Base-by-base conservation (phyloP, 495 filamentous ascomycete genomes). In the Neurospora sp. region DNA sequence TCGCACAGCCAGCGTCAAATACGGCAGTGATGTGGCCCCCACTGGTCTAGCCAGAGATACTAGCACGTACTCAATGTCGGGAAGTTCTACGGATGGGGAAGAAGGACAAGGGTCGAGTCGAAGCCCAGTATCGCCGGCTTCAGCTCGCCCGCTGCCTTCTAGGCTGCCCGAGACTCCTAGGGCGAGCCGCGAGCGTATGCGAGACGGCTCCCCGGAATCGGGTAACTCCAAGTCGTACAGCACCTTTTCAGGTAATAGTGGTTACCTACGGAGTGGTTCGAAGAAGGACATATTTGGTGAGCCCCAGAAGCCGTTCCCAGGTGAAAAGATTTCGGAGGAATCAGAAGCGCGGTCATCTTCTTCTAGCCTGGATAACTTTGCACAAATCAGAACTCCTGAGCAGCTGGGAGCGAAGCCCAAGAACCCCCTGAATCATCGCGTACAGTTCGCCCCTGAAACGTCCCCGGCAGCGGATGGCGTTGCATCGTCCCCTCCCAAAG, bases 271-370 rank as follows among this genome's bases (percentile, higher is more conserved):
- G 48, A 86, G 84, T 76, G 86, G 83, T 73, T 78, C 83, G 61
- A 89, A 86, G 76, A 81, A 88, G 70, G 87, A 87, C 72, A 83
- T 87, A 73, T 90, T 87, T 77, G 88, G 85, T 40, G 87, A 88
- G 76, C 79, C 85, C 69, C 81, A 87, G 76, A 84, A 85, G 79
- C 83, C 88, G 11, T 89, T 89, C 75, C 87, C 91, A 5, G 88
- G 91, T 40, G 93, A 96, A 73, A 89, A 94, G 75, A 97, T 97
- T 69, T 97, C 92, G 83, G 93, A 97, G 80, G 94, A 97, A 74
- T 90, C 91, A 3, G 87, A 90, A 70, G 82, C 85, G 61, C 76
- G 75, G 61, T 73, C 80, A 12, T 41, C 79, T 7, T 71, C 53
- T 61, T 61, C 37, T 48, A 70, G 42, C 20, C 41, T 68, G n/a